phyloP scores from a whole-genome alignment of 306 rosid species.

The Echinosophora koreensis region DNA sequence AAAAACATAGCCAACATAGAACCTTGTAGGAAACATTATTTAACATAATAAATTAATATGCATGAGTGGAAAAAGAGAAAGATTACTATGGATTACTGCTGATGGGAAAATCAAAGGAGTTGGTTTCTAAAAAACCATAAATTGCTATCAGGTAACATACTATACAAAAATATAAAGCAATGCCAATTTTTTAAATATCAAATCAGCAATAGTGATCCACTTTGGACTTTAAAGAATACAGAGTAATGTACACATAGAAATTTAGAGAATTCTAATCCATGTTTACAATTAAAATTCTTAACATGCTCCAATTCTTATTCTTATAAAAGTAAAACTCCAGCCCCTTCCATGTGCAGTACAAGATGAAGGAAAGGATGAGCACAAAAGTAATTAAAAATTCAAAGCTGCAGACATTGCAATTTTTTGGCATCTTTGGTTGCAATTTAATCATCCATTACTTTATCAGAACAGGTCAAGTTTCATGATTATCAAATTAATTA shows the following conservation, averaged over 20 bases:
- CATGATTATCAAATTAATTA: neutral
- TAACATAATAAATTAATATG: too few species aligned
- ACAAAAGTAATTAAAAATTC: too few species aligned
- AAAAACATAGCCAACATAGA: too few species aligned
- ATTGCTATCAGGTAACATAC: slow-evolving; percentile 17
- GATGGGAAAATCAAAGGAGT: slow-evolving; percentile 28
- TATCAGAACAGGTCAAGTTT: slow-evolving; percentile 4
- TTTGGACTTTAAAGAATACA: neutral
- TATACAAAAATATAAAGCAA: slow-evolving; percentile 11
- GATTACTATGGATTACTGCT: slow-evolving; percentile 1
- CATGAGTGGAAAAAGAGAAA: too few species aligned
- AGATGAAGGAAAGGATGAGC: slow-evolving; percentile 26
- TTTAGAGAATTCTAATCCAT: slow-evolving; percentile 16
- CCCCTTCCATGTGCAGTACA: slow-evolving; percentile 66
- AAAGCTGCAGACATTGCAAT: slow-evolving; percentile 12
- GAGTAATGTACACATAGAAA: neutral
- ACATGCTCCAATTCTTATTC: too few species aligned
- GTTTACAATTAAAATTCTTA: slow-evolving; percentile 14
- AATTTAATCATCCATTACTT: slow-evolving; percentile 25
- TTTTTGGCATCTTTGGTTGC: neutral
- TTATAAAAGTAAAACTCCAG: slow-evolving; percentile 91
- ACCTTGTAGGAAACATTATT: too few species aligned
- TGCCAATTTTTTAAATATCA: slow-evolving; percentile 23
- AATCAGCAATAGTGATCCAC: slow-evolving; percentile 3
- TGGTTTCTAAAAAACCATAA: neutral